These are phyloP conservation scores for Gossypium schwendimanii DNA, from an alignment of 441 rosid species.

Conservation along the genomic window DNA sequence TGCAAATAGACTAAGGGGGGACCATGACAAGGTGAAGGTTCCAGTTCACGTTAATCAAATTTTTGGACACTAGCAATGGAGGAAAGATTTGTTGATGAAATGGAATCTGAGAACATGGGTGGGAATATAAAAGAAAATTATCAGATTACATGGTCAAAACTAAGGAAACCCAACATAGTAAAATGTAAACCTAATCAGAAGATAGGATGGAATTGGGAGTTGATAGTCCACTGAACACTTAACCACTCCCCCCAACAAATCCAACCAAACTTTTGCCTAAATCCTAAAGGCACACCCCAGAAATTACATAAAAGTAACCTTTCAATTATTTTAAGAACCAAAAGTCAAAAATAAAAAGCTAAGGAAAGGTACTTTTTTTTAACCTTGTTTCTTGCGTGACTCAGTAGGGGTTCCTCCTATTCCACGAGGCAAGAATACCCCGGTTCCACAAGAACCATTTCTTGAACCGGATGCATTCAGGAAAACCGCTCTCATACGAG, in stretches of 20 bases:
- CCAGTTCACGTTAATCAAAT: slow-evolving; percentile 17
- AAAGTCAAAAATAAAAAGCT: neutral
- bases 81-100: slow-evolving; percentile 10
- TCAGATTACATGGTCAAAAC: slow-evolving; percentile 22
- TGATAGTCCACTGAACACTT: slow-evolving; percentile 10
- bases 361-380: neutral
- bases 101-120: slow-evolving; percentile 37
- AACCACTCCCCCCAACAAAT: slow-evolving; percentile 23
- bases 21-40: slow-evolving; percentile 26
- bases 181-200: slow-evolving; percentile 12
- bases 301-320: neutral
- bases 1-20: slow-evolving; percentile 16
- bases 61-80: slow-evolving; percentile 11
- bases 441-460: slow-evolving; percentile 62
- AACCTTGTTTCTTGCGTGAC: slow-evolving; percentile 66
- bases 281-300: neutral
- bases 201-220: neutral
- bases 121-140: neutral
- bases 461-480: slow-evolving; percentile 46
- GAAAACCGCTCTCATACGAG: slow-evolving; percentile 60
- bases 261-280: neutral
- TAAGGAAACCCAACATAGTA: slow-evolving; percentile 16
- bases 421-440: slow-evolving; percentile 81
- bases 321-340: neutral
- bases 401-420: slow-evolving; percentile 34